Base-by-base conservation (phyloP, 2,329 filamentous ascomycete species). In the Colletotrichum tabaci region DNA sequence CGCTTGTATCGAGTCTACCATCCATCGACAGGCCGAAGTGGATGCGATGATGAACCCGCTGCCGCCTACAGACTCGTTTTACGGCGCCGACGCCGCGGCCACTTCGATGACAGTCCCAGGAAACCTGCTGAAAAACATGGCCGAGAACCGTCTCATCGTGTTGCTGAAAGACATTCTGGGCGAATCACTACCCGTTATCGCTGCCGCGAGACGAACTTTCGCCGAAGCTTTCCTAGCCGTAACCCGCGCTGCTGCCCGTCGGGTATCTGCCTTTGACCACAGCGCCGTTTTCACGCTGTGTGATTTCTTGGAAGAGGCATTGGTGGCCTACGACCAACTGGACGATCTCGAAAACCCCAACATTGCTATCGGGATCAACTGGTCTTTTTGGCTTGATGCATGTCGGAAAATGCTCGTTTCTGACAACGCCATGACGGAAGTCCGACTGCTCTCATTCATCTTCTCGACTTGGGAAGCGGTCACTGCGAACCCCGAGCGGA, bases 391-490 rank as follows among this genome's bases (percentile, higher is more conserved):
- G 95, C 85, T 96, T 50, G 88, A 91, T 0, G 94, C 96, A 6
- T 95, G 90, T 81, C 90, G 89, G 80, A 89, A 90, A 78, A 95
- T 98, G 85, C 87, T 95, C 77, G 87, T 91, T 72, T 96, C 94
- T 67, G 90, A 96, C 76, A 97, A 97, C 80, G 95, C 93, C 49
- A 93, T 97, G 86, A 96, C 94, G 0, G 95, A 98, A 81, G 93
- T 98, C 73, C 91, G 95, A 61, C 87, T 97, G 21, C 90, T 96
- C 74, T 91, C 94, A 3, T 93, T 98, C 77, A 82, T 98, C 61
- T 98, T 92, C 80, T 90, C 90, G 30, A 87, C 93, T 21, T 98
- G 95, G 95, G 90, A 92, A 70, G 89, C 90, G 2, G 86, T 96
- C 72, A 87, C 89, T 13, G 86, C 88, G 44, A 88, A 94, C 66